Evolutionary conservation across 192 early-diverging fungal species (phyloP).

Genomic region (Funneliformis geosporum): DNA sequence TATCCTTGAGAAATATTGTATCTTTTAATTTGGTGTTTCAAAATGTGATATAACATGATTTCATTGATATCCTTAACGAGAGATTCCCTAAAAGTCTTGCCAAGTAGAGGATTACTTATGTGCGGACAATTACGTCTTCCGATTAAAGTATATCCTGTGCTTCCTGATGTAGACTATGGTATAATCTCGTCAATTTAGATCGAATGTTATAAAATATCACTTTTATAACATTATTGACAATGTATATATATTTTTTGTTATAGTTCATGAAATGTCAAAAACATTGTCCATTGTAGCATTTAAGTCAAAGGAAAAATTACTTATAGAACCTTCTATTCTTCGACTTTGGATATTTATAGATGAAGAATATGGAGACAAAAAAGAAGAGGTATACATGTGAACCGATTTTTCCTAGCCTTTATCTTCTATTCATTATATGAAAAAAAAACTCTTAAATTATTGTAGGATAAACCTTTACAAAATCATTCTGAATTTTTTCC

Average conservation of each 20-base stretch:
- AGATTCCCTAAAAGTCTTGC: neutral
- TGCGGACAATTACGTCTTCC: neutral
- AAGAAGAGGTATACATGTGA: neutral
- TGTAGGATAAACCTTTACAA: neutral
- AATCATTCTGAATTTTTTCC: neutral
- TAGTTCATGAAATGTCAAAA: neutral
- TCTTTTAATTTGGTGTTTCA: neutral
- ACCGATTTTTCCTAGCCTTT: neutral
- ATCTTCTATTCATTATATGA: neutral
- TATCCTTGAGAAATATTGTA: constrained; percentile 20
- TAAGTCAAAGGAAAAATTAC: neutral
- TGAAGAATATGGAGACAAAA: constrained; percentile 1
- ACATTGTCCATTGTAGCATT: constrained; percentile 10
- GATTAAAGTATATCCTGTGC: constrained; percentile 5
- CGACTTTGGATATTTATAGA: constrained; percentile 13
- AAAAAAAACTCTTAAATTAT: neutral
- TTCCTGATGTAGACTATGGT: neutral
- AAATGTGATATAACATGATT: neutral
- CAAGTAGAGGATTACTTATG: neutral
- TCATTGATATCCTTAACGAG: neutral
- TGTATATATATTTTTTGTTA: neutral
- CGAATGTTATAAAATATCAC: neutral
- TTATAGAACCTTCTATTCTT: neutral
- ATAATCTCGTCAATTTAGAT: neutral
- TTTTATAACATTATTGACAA: neutral